A percentile compares a stretch with the other conserved stretches of the same genome.
Conservation (phyloP, 768 basidiomycete species). For the Mrakia frigida region DNA sequence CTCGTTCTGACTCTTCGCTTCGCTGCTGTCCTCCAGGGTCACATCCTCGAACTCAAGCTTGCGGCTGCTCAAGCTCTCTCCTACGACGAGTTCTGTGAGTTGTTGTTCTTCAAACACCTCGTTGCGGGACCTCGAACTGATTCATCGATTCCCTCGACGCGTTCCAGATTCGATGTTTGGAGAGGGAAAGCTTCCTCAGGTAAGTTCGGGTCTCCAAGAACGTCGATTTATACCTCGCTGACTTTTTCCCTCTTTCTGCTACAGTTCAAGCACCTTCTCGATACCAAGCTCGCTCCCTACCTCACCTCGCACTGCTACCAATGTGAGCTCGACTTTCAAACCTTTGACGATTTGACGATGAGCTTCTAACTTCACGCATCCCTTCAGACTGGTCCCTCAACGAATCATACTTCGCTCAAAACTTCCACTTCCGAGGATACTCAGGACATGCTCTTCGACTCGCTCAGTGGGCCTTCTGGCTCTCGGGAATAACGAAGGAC, state of each 20-base stretch:
- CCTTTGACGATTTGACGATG: neutral
- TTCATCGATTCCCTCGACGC: too few species aligned
- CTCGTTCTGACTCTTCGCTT: constrained; percentile 53
- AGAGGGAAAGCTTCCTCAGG: constrained; percentile 52
- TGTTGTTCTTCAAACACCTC: neutral
- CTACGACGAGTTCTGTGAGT: constrained; percentile 56
- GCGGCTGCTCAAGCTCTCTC: constrained; percentile 58
- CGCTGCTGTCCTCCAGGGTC: constrained; percentile 61
- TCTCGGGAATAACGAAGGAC: constrained; percentile 58
- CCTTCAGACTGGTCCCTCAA: constrained; percentile 66
- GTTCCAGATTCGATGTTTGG: constrained; percentile 55
- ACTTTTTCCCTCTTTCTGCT: too few species aligned
- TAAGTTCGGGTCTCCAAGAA: too few species aligned
- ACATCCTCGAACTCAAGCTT: constrained; percentile 72
- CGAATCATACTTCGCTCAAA: constrained; percentile 48
- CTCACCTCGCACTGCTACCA: constrained; percentile 52
- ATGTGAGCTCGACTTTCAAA: constrained; percentile 38
- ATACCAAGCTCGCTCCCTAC: constrained; percentile 58
- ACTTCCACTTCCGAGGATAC: constrained; percentile 67
- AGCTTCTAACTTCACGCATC: neutral
- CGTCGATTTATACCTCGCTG: too few species aligned
- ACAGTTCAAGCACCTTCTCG: constrained; percentile 59
- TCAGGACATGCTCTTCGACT: constrained; percentile 60
- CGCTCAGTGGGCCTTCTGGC: constrained; percentile 54
- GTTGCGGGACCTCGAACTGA: neutral